Evolutionary conservation across 2,329 filamentous ascomycete species (phyloP).

Genomic region (Stachybotrys chartarum): DNA sequence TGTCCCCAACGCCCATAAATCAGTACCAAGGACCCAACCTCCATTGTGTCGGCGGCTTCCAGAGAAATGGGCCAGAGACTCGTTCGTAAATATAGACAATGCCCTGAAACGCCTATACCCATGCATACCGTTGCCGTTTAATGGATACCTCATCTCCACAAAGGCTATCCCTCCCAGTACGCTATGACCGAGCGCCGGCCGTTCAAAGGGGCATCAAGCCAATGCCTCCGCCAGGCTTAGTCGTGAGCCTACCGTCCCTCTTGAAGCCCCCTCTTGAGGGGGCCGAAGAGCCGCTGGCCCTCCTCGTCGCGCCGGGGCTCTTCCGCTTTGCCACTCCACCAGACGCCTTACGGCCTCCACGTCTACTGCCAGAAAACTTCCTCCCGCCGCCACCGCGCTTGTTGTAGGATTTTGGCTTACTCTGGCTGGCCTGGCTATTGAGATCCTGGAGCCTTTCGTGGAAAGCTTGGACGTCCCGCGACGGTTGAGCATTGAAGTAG

Average conservation of each 20-base stretch:
- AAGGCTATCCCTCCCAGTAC: neutral
- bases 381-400: slow-evolving; percentile 19
- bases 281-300: slow-evolving; percentile 20
- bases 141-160: neutral
- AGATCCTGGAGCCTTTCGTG: slow-evolving; percentile 22
- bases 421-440: slow-evolving; percentile 15
- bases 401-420: slow-evolving; percentile 9
- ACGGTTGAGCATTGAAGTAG: slow-evolving; percentile 32
- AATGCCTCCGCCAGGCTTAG: slow-evolving; percentile 27
- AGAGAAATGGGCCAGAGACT: too few species aligned
- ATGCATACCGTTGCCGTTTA: neutral
- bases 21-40: too few species aligned
- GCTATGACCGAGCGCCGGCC: neutral
- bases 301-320: slow-evolving; percentile 17
- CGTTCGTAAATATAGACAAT: neutral
- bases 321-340: slow-evolving; percentile 23
- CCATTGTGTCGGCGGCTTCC: too few species aligned
- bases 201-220: slow-evolving; percentile 29
- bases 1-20: too few species aligned
- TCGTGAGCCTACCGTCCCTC: slow-evolving; percentile 20
- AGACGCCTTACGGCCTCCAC: slow-evolving; percentile 18
- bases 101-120: slow-evolving; percentile 8
- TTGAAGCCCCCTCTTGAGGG: slow-evolving; percentile 12
- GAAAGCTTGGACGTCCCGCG: slow-evolving; percentile 25
- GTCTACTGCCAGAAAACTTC: slow-evolving; percentile 17